A percentile compares a stretch with the other conserved stretches of the same genome.
Evolutionary conservation across 495 filamentous ascomycete genomes (phyloP).

Genomic region (Hyaloscypha bicolor): DNA sequence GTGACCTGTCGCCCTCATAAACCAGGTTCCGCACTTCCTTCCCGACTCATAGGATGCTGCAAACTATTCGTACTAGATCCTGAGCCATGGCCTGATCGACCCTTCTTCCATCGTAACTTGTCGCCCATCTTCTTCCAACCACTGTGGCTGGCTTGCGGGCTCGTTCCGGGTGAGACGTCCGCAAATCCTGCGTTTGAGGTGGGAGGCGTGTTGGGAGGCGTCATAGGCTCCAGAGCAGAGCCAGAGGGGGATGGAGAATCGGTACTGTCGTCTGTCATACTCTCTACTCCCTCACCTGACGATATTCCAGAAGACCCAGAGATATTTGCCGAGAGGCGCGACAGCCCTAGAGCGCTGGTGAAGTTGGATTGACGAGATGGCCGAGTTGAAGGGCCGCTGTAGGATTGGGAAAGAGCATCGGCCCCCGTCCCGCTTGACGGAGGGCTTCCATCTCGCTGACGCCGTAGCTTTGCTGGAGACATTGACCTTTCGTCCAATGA

Average conservation of each 20-base stretch:
- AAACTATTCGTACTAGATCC: conserved; percentile 32
- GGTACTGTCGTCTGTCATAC: conserved; percentile 51
- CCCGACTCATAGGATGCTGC: conserved; percentile 33
- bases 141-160: conserved; percentile 37
- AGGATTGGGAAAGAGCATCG: conserved; percentile 39
- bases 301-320: conserved; percentile 23
- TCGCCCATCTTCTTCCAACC: conserved; percentile 87
- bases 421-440: conserved; percentile 29
- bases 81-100: conserved; percentile 37
- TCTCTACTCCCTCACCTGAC: conserved; percentile 31
- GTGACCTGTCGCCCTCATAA: conserved; percentile 60
- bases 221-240: conserved; percentile 68
- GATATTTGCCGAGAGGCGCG: conserved; percentile 25
- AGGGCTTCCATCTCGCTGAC: conserved; percentile 31
- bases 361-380: conserved; percentile 31
- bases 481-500: conserved; percentile 41
- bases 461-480: conserved; percentile 19
- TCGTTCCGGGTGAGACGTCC: conserved; percentile 23
- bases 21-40: conserved; percentile 38
- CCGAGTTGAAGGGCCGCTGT: conserved; percentile 25
- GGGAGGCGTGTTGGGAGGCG: conserved; percentile 85
- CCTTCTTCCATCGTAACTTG: conserved; percentile 62
- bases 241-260: conserved; percentile 51
- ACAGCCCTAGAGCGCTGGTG: conserved; percentile 29
- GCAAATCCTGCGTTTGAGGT: conserved; percentile 52